Conservation (phyloP, 495 filamentous ascomycete species). For the Podospora didyma region DNA sequence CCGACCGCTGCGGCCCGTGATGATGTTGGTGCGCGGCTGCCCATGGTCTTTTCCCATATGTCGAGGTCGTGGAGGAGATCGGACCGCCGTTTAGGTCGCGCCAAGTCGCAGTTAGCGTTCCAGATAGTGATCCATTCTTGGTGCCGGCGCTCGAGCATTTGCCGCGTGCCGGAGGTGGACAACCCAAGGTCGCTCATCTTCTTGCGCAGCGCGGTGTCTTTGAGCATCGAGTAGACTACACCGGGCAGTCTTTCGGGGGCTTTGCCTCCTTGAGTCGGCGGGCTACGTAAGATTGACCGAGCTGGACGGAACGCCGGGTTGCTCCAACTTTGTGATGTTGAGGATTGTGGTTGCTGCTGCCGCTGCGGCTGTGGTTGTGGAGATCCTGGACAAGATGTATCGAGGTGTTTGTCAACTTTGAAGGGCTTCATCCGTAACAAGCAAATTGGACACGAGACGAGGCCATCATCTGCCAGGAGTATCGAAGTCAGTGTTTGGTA, state of each 20-base stretch:
- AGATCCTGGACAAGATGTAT: slow-evolving; percentile 49
- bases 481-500: slow-evolving; percentile 22
- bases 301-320: slow-evolving; percentile 5
- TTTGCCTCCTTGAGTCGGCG: slow-evolving; percentile 13
- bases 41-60: slow-evolving; percentile 76
- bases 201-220: slow-evolving; percentile 67
- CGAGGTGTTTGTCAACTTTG: slow-evolving; percentile 75
- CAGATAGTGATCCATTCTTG: slow-evolving; percentile 92
- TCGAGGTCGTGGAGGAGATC: slow-evolving; percentile 76
- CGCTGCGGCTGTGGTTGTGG: slow-evolving; percentile 19
- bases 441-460: slow-evolving; percentile 83
- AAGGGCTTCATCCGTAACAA: slow-evolving; percentile 67
- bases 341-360: slow-evolving; percentile 24
- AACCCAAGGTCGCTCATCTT: slow-evolving; percentile 84
- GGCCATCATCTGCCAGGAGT: slow-evolving; percentile 57
- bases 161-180: slow-evolving; percentile 59
- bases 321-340: slow-evolving; percentile 6
- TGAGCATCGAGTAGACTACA: slow-evolving; percentile 76
- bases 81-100: slow-evolving; percentile 59
- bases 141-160: slow-evolving; percentile 71
- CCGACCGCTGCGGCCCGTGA: slow-evolving; percentile 27
- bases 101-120: slow-evolving; percentile 94
- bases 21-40: slow-evolving; percentile 38
- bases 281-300: neutral
- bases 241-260: slow-evolving; percentile 59